Evolutionary conservation across 768 basidiomycete genomes (phyloP).

Genomic region (Tricholoma bakamatsutake): DNA sequence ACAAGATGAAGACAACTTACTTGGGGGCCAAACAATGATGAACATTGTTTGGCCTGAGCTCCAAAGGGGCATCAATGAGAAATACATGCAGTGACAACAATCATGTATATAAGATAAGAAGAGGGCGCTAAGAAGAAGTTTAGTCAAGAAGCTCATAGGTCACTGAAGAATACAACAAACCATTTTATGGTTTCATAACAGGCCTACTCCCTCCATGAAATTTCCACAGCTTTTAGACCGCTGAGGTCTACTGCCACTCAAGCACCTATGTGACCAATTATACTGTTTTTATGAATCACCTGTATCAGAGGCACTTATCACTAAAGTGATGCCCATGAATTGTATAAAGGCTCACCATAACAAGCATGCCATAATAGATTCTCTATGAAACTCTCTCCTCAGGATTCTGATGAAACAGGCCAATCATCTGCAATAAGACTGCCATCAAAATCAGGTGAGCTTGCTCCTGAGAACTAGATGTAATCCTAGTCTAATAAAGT

Average conservation of each 20-base stretch:
- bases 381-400: slow-evolving; percentile 43
- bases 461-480: slow-evolving; percentile 29
- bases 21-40: too few species aligned
- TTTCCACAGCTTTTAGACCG: slow-evolving; percentile 30
- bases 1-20: too few species aligned
- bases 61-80: slow-evolving; percentile 40
- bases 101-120: slow-evolving; percentile 53
- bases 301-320: slow-evolving; percentile 9
- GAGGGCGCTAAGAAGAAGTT: slow-evolving; percentile 30
- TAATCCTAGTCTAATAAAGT: slow-evolving; percentile 31
- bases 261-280: slow-evolving; percentile 35
- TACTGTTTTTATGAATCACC: slow-evolving; percentile 43
- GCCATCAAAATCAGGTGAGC: slow-evolving; percentile 40
- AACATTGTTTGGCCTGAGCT: too few species aligned
- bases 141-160: slow-evolving; percentile 4
- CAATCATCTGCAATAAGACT: slow-evolving; percentile 52
- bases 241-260: slow-evolving; percentile 40
- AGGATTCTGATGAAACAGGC: slow-evolving; percentile 45
- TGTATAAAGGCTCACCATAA: slow-evolving; percentile 37
- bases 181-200: slow-evolving; percentile 52
- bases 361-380: slow-evolving; percentile 56
- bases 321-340: background rate
- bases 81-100: slow-evolving; percentile 50
- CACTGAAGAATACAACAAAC: slow-evolving; percentile 24
- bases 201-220: slow-evolving; percentile 52